Evolutionary conservation across 2,329 filamentous ascomycete species (phyloP), one percentile per base, ranked within the genome.

Genomic region (Erysiphe neolycopersici): DNA sequence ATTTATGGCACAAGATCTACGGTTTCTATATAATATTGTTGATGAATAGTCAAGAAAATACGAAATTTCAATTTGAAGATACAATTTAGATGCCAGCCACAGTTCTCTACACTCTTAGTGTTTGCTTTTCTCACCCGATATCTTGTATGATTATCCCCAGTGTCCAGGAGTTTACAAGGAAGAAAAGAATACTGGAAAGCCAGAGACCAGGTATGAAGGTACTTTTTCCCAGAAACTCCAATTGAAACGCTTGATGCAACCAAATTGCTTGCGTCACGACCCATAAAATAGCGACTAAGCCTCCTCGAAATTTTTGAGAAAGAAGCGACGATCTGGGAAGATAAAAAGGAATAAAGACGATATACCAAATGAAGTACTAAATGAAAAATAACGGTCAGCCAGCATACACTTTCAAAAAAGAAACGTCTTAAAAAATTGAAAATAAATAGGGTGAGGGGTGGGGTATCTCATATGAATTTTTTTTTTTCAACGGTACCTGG

Each of bases 331-430:
- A 94, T 33, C 62, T 62, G 0, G 87, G 84, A 0, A 98, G 74
- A 57, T 94, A 92, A 42, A 94, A 76, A 0, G 89, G 89, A 2
- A 95, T 65, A 52, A 98, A 81, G 50, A 94, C 73, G 60, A 94
- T 76, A 60, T 98, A 95, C 89, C 89, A 98, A 42, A 98, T 70
- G 59, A 98, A 98, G 59, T 98, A 98, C 83, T 93, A 11, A 29
- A 6, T 6, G 42, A 13, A 38, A 18, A 10, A 9, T n/a, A n/a
- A 22, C 11, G n/a, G 37, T 38, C 18, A 38, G 37, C 13, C 22
- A 38, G 14, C 22, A 17, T n/a, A 33, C 6, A 26, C 6, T 9
- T 26, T 6, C 22, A 5, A 26, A 26, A 26, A 26, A 5, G 1
- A 22, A 22, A 22, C 5, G 3, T 5, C 19, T 3, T 1, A 4